Base-by-base conservation (phyloP, 495 filamentous ascomycete species). In the Parathielavia appendiculata region DNA sequence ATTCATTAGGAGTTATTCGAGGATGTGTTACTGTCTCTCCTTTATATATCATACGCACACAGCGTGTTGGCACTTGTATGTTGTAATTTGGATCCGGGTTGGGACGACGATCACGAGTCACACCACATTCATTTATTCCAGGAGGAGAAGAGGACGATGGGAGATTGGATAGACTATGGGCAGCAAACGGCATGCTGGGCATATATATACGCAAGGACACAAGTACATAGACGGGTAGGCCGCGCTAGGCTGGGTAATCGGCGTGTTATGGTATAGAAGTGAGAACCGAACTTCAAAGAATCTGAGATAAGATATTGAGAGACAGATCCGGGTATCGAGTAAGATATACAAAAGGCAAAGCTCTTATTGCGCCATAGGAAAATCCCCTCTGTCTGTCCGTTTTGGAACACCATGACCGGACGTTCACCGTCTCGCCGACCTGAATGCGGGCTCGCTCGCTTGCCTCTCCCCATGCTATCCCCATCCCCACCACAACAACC, bases 71-170 rank as follows among this genome's bases (percentile, higher is more conserved):
- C 34, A 47, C 39, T 44, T 41, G 51, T 45, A 54, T 40, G 45
- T 26, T n/a, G 36, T 4, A 58, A 58, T 46, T 41, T 32, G 57
- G 40, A 53, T 52, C 41, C 14, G 30, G 43, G 26, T 43, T 7
- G 44, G 23, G 54, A 40, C 19, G 17, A 48, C 13, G 35, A 51
- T 30, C 57, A 47, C 48, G n/a, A 34, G 36, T 17, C 49, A 59
- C 47, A 53, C n/a, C 14, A 59, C 57, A 54, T 17, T 59, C 57
- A 3, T 59, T 59, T 50, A 10, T 57, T 17, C 11, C 19, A 16
- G 26, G 43, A 30, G 38, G 44, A 32, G 13, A 32, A 49, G 38
- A 48, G 41, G 14, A 41, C 32, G 22, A 12, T 1, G 6, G 36
- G 16, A 23, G 2, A 34, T 50, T 35, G 55, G 20, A 51, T 57